Conservation (phyloP, 1,284 basidiomycete genomes). For the Hypsizygus ulmarius region DNA sequence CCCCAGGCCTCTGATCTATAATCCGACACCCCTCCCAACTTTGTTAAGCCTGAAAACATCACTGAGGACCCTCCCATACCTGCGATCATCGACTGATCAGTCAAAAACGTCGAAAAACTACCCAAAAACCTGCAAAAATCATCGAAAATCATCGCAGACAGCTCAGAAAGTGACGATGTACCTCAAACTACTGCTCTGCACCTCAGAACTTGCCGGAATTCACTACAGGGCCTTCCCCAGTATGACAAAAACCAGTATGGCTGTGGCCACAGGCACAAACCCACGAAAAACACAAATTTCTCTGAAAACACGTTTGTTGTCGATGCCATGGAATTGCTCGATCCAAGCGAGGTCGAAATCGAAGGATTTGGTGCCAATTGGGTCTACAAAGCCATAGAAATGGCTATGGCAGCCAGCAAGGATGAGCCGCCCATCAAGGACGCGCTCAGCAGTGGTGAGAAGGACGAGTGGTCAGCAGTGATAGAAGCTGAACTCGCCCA, state of each 20-base stretch:
- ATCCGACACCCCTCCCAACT: not conserved
- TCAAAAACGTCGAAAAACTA: not conserved
- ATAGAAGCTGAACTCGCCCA: conserved; percentile 27
- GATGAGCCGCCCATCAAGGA: conserved; percentile 5
- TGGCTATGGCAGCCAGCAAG: conserved; percentile 5
- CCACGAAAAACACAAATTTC: not conserved
- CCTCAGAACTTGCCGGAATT: not conserved
- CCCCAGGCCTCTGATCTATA: not conserved
- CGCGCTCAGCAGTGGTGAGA: conserved; percentile 6
- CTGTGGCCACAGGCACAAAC: not conserved
- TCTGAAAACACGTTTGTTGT: not conserved
- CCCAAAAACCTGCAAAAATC: not conserved
- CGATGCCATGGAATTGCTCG: not conserved
- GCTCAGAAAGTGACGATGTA: not conserved
- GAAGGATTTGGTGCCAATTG: not conserved
- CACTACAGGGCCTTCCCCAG: conserved; percentile 1
- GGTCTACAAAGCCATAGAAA: not conserved
- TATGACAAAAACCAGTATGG: not conserved
- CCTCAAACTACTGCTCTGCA: no score
- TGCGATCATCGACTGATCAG: not conserved
- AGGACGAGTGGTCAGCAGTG: conserved; percentile 6
- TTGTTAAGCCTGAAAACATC: not conserved
- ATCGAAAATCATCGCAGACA: not conserved
- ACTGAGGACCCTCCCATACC: not conserved
- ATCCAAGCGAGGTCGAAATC: not conserved